Conservation (phyloP, 2,329 filamentous ascomycete genomes). For the Sporothrix pallida region DNA sequence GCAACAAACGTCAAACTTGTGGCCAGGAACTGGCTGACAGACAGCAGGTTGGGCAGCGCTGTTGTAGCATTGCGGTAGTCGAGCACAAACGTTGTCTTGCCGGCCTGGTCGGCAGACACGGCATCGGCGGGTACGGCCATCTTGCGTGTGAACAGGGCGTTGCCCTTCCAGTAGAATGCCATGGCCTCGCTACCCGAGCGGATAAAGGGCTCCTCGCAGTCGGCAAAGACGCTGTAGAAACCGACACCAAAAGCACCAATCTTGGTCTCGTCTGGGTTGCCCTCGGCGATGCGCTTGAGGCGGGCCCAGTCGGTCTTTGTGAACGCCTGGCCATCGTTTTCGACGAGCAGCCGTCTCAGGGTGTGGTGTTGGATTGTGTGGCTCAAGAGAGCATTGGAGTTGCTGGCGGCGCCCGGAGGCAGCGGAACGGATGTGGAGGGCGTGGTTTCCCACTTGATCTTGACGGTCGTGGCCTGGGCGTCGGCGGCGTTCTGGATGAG, state of each 20-base stretch:
- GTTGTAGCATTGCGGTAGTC: constrained; percentile 91
- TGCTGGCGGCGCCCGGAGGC: constrained; percentile 43
- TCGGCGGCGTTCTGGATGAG: constrained; percentile 99
- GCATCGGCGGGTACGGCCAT: constrained; percentile 67
- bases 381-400: constrained; percentile 62
- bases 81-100: constrained; percentile 88
- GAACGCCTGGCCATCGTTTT: constrained; percentile 90
- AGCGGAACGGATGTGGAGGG: constrained; percentile 82
- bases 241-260: constrained; percentile 98
- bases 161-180: constrained; percentile 99
- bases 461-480: constrained; percentile 86
- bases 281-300: constrained; percentile 96
- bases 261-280: constrained; percentile 98
- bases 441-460: constrained; percentile 88
- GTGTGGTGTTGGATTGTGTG: constrained; percentile 87
- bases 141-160: constrained; percentile 90
- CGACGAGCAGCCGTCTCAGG: constrained; percentile 82
- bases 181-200: constrained; percentile 91
- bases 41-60: constrained; percentile 82
- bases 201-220: constrained; percentile 97
- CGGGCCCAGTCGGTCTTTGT: constrained; percentile 89
- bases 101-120: constrained; percentile 60
- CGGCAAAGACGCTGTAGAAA: constrained; percentile 98
- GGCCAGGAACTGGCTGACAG: constrained; percentile 87
- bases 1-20: constrained; percentile 97